phyloP scores from a whole-genome alignment of 2,329 filamentous ascomycete species.

The Ophiocordyceps camponoti-saundersi region DNA sequence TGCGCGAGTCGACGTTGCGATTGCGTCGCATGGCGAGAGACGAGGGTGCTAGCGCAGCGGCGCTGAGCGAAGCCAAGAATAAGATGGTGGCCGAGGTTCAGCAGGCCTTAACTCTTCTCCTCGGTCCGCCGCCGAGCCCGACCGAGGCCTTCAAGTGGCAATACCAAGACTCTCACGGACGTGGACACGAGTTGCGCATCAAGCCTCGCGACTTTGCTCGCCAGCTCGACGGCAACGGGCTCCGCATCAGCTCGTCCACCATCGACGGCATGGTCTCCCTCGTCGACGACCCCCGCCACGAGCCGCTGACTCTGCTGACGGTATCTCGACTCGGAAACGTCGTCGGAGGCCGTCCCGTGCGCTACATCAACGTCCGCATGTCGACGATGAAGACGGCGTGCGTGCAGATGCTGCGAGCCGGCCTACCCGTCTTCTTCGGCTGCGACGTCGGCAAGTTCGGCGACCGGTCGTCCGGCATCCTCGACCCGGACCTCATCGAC shows the following conservation, averaged over 20 bases:
- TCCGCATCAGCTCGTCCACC: conserved; percentile 40
- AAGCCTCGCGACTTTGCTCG: conserved; percentile 58
- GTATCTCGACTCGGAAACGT: conserved; percentile 71
- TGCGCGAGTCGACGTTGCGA: conserved; percentile 67
- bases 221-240: conserved; percentile 43
- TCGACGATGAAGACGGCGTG: conserved; percentile 52
- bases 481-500: conserved; percentile 63
- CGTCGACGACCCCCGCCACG: conserved; percentile 71
- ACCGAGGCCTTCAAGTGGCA: conserved; percentile 62
- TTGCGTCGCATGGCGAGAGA: conserved; percentile 40
- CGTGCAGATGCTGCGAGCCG: conserved; percentile 61
- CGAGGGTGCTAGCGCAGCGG: background rate
- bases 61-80: background rate
- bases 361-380: conserved; percentile 74
- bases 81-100: conserved; percentile 68
- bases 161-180: conserved; percentile 53
- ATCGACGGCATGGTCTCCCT: conserved; percentile 62
- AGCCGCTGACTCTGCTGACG: conserved; percentile 53
- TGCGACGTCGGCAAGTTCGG: conserved; percentile 75
- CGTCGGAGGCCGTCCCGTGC: conserved; percentile 56
- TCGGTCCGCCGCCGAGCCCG: conserved; percentile 61
- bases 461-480: conserved; percentile 50
- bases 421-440: conserved; percentile 75
- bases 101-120: conserved; percentile 61
- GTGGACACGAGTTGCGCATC: conserved; percentile 41